phyloP scores from a whole-genome alignment of 2,329 filamentous ascomycete genomes.

The Nemania bipapillata region DNA sequence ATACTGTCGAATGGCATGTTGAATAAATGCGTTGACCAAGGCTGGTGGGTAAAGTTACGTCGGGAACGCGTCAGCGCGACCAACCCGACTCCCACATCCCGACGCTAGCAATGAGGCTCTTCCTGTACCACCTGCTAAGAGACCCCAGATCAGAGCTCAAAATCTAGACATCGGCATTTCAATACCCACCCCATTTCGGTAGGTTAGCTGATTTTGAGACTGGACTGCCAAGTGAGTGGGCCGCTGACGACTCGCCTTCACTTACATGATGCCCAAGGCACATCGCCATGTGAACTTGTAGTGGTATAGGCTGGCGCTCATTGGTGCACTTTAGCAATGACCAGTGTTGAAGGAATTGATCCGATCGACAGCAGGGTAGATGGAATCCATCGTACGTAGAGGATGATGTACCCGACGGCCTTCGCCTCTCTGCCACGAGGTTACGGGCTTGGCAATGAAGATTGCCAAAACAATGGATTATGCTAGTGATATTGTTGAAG shows the following conservation, averaged over 20 bases:
- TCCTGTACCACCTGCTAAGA: neutral
- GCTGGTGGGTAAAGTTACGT: slow-evolving; percentile 2
- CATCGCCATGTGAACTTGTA: neutral
- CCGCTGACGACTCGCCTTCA: slow-evolving; percentile 18
- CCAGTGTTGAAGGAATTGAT: neutral
- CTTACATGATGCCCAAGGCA: slow-evolving; percentile 7
- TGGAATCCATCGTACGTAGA: slow-evolving; percentile 19
- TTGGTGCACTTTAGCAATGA: slow-evolving; percentile 5
- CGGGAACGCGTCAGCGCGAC: slow-evolving; percentile 28
- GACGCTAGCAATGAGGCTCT: slow-evolving; percentile 24
- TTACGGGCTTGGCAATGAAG: slow-evolving; percentile 4
- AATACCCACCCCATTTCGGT: slow-evolving; percentile 1
- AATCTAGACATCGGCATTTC: slow-evolving; percentile 1
- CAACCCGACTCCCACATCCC: slow-evolving; percentile 32
- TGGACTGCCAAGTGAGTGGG: slow-evolving; percentile 3
- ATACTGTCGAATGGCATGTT: slow-evolving; percentile 7
- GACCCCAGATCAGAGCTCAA: neutral
- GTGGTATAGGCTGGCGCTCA: slow-evolving; percentile 1
- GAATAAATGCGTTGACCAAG: slow-evolving; percentile 3
- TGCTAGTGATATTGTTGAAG: neutral
- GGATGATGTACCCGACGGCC: slow-evolving; percentile 25
- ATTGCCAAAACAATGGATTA: neutral
- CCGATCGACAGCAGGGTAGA: neutral
- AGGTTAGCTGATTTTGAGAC: slow-evolving; percentile 5
- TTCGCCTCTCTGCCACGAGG: slow-evolving; percentile 1